phyloP scores from a whole-genome alignment of 768 basidiomycete species.

The Tylopilus rubrobrunneus region DNA sequence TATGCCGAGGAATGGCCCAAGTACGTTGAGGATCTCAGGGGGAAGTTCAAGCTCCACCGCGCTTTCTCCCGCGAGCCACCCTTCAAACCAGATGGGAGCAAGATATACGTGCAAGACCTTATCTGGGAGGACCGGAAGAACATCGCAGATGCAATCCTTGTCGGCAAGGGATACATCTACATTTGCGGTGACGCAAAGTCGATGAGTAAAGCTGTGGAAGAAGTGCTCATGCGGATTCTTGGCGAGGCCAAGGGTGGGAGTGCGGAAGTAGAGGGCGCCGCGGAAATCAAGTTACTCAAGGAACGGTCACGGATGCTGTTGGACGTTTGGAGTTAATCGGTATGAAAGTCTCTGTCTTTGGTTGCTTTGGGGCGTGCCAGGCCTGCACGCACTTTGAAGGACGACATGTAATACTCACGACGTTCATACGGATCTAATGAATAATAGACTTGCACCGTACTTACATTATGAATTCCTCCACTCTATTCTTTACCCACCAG shows the following conservation, averaged over 20 bases:
- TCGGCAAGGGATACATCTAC: slow-evolving; percentile 95
- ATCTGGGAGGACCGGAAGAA: slow-evolving; percentile 83
- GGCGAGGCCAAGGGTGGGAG: slow-evolving; percentile 93
- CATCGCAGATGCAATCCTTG: slow-evolving; percentile 84
- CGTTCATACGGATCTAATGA: slow-evolving; percentile 10
- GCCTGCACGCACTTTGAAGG: not conserved
- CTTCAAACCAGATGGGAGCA: slow-evolving; percentile 87
- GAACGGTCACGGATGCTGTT: slow-evolving; percentile 84
- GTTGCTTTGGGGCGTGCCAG: not conserved
- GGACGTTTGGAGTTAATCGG: slow-evolving; percentile 82
- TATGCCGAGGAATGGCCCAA: slow-evolving; percentile 95
- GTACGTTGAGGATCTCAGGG: slow-evolving; percentile 81
- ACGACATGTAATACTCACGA: slow-evolving; percentile 6
- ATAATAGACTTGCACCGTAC: slow-evolving; percentile 20
- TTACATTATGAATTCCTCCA: slow-evolving; percentile 2
- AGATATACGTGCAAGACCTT: slow-evolving; percentile 99
- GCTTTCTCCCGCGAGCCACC: slow-evolving; percentile 88
- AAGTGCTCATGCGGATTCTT: slow-evolving; percentile 75
- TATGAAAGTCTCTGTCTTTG: not conserved
- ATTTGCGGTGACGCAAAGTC: slow-evolving; percentile 95
- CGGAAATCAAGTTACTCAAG: slow-evolving; percentile 93
- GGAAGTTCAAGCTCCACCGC: slow-evolving; percentile 84
- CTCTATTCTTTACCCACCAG: not conserved
- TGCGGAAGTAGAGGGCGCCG: slow-evolving; percentile 81
- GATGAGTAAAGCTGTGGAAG: slow-evolving; percentile 96